Evolutionary conservation across 768 basidiomycete genomes (phyloP).

Genomic region (Russula earlei): DNA sequence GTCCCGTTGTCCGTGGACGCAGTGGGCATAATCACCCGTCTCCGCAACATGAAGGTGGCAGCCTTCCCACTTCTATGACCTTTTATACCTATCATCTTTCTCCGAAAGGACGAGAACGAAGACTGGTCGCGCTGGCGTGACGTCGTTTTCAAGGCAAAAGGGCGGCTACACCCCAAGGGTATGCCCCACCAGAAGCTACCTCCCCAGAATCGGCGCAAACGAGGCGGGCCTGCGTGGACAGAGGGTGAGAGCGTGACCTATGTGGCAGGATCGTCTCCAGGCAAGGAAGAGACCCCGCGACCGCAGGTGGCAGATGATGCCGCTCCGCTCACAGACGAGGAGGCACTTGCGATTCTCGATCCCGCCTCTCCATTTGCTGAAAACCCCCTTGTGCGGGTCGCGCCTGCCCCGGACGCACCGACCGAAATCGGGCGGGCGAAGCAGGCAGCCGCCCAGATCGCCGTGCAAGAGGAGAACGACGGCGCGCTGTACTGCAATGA

Average conservation of each 20-base stretch:
- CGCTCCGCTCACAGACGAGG: conserved; percentile 38
- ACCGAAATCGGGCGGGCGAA: conserved; percentile 24
- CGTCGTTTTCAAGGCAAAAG: conserved; percentile 71
- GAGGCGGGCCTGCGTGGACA: conserved; percentile 40
- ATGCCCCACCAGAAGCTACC: conserved; percentile 41
- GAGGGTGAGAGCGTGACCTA: not conserved
- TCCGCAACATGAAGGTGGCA: conserved; percentile 75
- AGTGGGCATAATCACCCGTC: conserved; percentile 62
- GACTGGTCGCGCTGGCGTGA: conserved; percentile 88
- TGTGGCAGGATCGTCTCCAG: not conserved
- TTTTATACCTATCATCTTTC: not conserved
- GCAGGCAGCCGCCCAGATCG: conserved; percentile 24
- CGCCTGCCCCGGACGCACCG: conserved; percentile 25
- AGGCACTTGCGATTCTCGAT: conserved; percentile 34
- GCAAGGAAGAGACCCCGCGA: not conserved
- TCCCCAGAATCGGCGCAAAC: conserved; percentile 48
- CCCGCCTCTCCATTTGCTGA: conserved; percentile 6
- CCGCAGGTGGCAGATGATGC: conserved; percentile 16
- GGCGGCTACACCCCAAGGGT: conserved; percentile 35
- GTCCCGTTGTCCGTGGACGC: conserved; percentile 71
- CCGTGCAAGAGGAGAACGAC: conserved; percentile 23
- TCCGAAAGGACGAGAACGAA: conserved; percentile 65
- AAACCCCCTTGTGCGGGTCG: conserved; percentile 8
- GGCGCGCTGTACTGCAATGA: conserved; percentile 63
- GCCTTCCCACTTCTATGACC: not conserved